phyloP scores from a whole-genome alignment of 164 flowering plant genomes.

The Magnolia officinalis region DNA sequence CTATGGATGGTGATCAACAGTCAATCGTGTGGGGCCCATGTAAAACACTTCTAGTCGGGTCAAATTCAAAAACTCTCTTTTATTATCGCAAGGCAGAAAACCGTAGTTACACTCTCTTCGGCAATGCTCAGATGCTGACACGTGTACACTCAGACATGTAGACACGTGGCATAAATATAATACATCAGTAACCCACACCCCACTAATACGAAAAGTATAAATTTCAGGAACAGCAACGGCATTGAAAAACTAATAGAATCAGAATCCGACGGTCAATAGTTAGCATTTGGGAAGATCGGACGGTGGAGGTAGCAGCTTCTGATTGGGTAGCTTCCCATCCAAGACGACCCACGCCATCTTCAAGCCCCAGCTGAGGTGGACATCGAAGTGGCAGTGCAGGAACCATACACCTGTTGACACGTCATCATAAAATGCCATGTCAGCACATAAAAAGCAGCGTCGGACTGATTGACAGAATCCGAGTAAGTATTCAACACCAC shows the following conservation, averaged over 20 bases:
- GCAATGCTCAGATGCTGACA: too few relatives aligned
- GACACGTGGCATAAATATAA: too few relatives aligned
- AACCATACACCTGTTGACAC: conserved; percentile 16
- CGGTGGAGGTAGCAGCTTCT: conserved; percentile 14
- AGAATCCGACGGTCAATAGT: not conserved
- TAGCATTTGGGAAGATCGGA: conserved; percentile 13
- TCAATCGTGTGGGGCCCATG: too few relatives aligned
- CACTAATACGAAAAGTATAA: not conserved
- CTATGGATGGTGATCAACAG: too few relatives aligned
- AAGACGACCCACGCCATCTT: conserved; percentile 16
- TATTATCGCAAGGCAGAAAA: too few relatives aligned
- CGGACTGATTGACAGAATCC: too few relatives aligned
- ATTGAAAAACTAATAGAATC: not conserved
- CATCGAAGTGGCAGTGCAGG: conserved; percentile 18
- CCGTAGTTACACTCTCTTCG: too few relatives aligned
- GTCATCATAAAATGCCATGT: not conserved
- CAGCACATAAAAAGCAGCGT: not conserved
- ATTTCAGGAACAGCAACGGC: not conserved
- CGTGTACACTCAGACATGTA: too few relatives aligned
- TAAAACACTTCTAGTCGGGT: too few relatives aligned
- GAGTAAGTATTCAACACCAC: too few relatives aligned
- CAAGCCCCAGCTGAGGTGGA: conserved; percentile 17
- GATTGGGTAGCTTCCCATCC: conserved; percentile 16
- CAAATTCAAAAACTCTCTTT: too few relatives aligned
- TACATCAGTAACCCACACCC: not conserved